Conservation (phyloP, 257 asterid genomes). For the Cordia subcordata region DNA sequence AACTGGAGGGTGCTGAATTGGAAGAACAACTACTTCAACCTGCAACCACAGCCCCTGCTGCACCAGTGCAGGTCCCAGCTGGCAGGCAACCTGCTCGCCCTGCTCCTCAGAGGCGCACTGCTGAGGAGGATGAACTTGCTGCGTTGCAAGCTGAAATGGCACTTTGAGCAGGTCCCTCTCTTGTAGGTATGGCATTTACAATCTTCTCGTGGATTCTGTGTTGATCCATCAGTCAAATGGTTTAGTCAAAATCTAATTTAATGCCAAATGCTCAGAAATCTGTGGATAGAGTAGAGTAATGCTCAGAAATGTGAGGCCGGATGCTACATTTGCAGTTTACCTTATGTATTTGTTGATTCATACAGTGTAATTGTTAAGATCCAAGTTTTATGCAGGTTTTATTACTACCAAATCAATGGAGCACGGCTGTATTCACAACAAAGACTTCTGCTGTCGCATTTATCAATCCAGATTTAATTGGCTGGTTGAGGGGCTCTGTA, state of each 20-base stretch:
- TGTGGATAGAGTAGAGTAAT: too few species aligned
- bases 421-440: background rate
- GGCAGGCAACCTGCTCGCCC: slow-evolving; percentile 26
- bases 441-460: slow-evolving; percentile 5
- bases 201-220: background rate
- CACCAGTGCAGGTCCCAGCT: slow-evolving; percentile 27
- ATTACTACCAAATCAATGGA: too few species aligned
- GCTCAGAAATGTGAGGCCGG: too few species aligned
- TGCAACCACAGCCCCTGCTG: slow-evolving; percentile 30
- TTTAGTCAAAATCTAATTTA: background rate
- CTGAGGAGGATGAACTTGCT: slow-evolving; percentile 36
- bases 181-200: background rate
- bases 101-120: slow-evolving; percentile 19
- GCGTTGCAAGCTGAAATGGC: slow-evolving; percentile 36
- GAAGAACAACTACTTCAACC: slow-evolving; percentile 37
- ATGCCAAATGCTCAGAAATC: background rate
- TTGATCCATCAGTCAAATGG: slow-evolving; percentile 1
- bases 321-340: too few species aligned
- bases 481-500: background rate
- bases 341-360: too few species aligned
- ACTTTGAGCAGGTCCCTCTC: slow-evolving; percentile 14
- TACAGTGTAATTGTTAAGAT: too few species aligned
- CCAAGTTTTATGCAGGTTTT: too few species aligned
- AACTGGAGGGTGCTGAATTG: slow-evolving; percentile 29
- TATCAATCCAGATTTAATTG: background rate